Percentiles rank a stretch among this genome's conserved stretches.
phyloP scores from a whole-genome alignment of 805 yeast genomes.

The Candida gorgasii region DNA sequence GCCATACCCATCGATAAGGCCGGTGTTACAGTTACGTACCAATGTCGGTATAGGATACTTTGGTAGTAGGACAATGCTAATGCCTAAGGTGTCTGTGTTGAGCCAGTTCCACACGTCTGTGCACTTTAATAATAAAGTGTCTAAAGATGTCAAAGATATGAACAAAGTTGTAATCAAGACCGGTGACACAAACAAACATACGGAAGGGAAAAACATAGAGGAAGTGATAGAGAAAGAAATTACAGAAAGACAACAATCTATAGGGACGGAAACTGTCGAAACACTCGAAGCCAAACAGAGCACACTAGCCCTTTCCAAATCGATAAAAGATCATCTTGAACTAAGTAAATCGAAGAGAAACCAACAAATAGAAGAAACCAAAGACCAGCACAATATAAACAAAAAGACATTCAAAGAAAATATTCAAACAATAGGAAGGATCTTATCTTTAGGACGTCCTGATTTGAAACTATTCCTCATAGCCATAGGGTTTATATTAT shows the following conservation, averaged over 20 bases:
- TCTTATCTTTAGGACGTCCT: slow-evolving; percentile 39
- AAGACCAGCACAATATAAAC: slow-evolving; percentile 29
- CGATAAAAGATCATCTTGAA: slow-evolving; percentile 32
- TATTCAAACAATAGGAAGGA: slow-evolving; percentile 37
- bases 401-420: slow-evolving; percentile 34
- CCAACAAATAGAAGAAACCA: slow-evolving; percentile 34
- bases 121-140: background rate
- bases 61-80: background rate
- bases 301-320: slow-evolving; percentile 10
- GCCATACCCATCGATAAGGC: background rate
- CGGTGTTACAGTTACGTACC: background rate
- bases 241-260: background rate
- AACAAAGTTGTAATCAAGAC: no score
- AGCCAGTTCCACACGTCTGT: background rate
- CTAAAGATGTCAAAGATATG: background rate
- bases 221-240: background rate
- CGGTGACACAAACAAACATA: no score
- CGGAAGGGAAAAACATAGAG: no score
- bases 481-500: slow-evolving; percentile 42
- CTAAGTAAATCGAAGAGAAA: slow-evolving; percentile 23
- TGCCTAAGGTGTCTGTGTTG: background rate
- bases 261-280: background rate
- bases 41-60: background rate
- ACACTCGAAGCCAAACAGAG: background rate
- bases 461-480: slow-evolving; percentile 37